Base-by-base conservation (phyloP, 2,329 filamentous ascomycete species). In the Botrytis sinoallii region DNA sequence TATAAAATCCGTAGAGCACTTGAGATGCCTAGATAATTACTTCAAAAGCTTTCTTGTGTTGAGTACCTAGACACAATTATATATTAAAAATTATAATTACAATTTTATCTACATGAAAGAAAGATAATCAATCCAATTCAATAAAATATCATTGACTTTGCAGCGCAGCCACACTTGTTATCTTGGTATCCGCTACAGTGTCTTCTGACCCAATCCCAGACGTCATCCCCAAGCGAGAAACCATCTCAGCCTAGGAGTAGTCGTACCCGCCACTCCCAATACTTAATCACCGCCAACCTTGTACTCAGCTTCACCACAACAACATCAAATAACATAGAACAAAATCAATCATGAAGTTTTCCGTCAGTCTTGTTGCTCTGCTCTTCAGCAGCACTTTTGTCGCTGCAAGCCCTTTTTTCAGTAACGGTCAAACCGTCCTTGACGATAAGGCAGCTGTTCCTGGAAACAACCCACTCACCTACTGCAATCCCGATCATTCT, bases 381-480 rank as follows among this genome's bases (percentile, higher is more conserved):
- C 76, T 80, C 64, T 72, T 80, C 46, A 78, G 77, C 77, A 78
- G 77, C 77, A 75, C 76, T 35, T 61, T 81, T 68, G 79, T 78
- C 40, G 81, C 86, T 70, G 83, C 86, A 74, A 84, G 29, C 82
- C 83, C 71, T 83, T 85, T 75, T 79, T 87, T 87, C 75, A 84
- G 85, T 78, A 79, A 82, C 75, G 83, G 84, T 64, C 84, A 86
- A 76, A 82, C 86, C 59, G 83, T 86, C 73, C 82, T 86, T 74
- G 83, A 84, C 71, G 83, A 85, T 69, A 71, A 74, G 40, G 85
- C 85, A 29, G 52, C 65, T 3, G 76, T 81, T 64, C 85, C 82
- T 88, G 90, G 96, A 82, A 86, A 95, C 69, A 97, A 95, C 81
- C 95, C 96, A 44, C 87, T 99, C 74, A 85, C 90, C 80, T 93